A percentile compares a stretch with the other conserved stretches of the same genome.
Evolutionary conservation across 2,329 filamentous ascomycete genomes (phyloP).

Genomic region (Celoporthe dispersa): DNA sequence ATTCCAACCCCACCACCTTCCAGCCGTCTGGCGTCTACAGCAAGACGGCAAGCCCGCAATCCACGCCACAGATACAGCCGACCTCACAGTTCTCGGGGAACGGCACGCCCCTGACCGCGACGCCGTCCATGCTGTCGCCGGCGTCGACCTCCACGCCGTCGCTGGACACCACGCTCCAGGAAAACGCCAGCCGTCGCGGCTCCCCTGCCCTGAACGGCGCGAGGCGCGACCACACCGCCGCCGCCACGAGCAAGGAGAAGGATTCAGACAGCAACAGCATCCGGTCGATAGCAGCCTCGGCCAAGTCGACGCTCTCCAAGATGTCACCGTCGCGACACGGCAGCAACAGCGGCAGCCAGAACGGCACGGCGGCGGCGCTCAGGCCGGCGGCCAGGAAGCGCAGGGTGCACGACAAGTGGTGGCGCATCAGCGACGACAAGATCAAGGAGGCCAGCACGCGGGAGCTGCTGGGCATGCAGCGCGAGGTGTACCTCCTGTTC

Average conservation of each 20-base stretch:
- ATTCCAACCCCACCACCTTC: constrained; percentile 80
- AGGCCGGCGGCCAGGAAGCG: constrained; percentile 46
- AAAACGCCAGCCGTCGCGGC: constrained; percentile 20
- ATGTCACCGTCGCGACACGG: constrained; percentile 45
- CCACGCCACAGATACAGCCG: constrained; percentile 50
- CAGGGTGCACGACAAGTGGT: constrained; percentile 79
- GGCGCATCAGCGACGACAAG: constrained; percentile 97
- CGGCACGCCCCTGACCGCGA: constrained; percentile 50
- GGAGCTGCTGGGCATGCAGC: constrained; percentile 91
- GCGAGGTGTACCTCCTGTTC: constrained; percentile 94
- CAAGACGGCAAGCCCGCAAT: constrained; percentile 57
- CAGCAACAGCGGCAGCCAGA: constrained; percentile 36
- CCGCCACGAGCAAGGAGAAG: constrained; percentile 37
- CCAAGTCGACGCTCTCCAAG: constrained; percentile 57
- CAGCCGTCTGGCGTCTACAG: constrained; percentile 76
- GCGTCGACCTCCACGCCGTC: constrained; percentile 31
- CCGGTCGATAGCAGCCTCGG: constrained; percentile 60
- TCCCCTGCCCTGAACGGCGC: constrained; percentile 26
- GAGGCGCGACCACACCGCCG: constrained; percentile 38
- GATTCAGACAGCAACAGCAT: constrained; percentile 56
- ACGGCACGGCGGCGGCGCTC: constrained; percentile 33
- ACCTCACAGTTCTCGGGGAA: constrained; percentile 34
- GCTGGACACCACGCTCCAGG: constrained; percentile 21
- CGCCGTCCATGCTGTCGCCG: constrained; percentile 50
- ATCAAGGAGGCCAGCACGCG: constrained; percentile 91